These are phyloP conservation scores for Blepharisma stoltei DNA, from an alignment of 73 alveolate species.

Conservation along the genomic window DNA sequence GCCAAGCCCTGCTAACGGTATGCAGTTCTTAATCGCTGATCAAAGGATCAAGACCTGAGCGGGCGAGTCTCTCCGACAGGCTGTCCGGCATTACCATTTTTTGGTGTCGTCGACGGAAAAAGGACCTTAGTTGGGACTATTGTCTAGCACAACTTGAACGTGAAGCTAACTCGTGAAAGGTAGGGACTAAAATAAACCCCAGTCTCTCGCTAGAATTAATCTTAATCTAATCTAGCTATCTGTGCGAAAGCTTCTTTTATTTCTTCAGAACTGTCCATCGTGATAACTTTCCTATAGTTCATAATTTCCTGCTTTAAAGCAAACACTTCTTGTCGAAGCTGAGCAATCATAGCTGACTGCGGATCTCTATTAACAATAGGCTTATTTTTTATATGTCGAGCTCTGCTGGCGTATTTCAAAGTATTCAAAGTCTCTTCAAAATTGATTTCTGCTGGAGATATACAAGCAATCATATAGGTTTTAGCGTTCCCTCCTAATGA, in stretches of 20 bases:
- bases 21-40: too few relatives aligned
- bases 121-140: too few relatives aligned
- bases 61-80: too few relatives aligned
- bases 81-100: too few relatives aligned
- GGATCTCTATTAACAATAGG: conserved; percentile 87
- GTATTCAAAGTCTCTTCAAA: conserved; percentile 94
- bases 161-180: too few relatives aligned
- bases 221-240: too few relatives aligned
- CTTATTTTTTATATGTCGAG: conserved; percentile 87
- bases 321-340: conserved; percentile 61
- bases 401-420: conserved; percentile 93
- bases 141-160: too few relatives aligned
- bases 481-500: conserved; percentile 96
- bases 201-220: too few relatives aligned
- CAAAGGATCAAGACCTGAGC: too few relatives aligned
- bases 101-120: too few relatives aligned
- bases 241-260: background rate
- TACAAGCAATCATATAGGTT: conserved; percentile 94
- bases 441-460: conserved; percentile 93
- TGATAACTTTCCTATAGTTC: conserved; percentile 40
- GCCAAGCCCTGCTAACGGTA: too few relatives aligned
- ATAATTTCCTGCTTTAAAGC: conserved; percentile 38
- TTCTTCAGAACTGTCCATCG: conserved; percentile 16
- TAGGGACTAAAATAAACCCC: too few relatives aligned
- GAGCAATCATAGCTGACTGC: conserved; percentile 68